Conservation (phyloP, 1,139 yeast genomes). For the Taphrina sp. region DNA sequence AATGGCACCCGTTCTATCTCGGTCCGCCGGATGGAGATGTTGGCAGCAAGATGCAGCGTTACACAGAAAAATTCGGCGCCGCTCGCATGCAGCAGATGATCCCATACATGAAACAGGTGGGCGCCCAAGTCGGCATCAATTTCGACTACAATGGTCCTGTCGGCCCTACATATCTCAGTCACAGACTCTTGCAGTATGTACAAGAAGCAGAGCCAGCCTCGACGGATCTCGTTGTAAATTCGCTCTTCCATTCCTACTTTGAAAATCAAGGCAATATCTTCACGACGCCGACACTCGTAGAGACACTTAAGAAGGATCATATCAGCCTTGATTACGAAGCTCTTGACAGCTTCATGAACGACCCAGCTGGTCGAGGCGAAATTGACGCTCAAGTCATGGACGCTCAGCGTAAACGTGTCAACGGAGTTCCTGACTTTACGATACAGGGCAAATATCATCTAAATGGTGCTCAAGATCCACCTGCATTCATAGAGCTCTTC, state of each 20-base stretch:
- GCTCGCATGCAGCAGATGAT: slow-evolving; percentile 31
- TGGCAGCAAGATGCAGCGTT: slow-evolving; percentile 16
- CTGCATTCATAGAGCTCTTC: slow-evolving; percentile 32
- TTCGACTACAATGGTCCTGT: slow-evolving; percentile 33
- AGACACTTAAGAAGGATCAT: neutral
- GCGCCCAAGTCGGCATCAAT: slow-evolving; percentile 32
- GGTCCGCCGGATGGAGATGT: slow-evolving; percentile 30
- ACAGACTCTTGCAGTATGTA: slow-evolving; percentile 35
- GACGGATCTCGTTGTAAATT: slow-evolving; percentile 35
- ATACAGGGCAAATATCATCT: slow-evolving; percentile 30
- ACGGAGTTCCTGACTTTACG: slow-evolving; percentile 37
- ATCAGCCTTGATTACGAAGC: slow-evolving; percentile 31
- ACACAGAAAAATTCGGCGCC: slow-evolving; percentile 34
- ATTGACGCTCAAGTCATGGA: slow-evolving; percentile 31
- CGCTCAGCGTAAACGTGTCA: slow-evolving; percentile 28
- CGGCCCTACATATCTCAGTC: slow-evolving; percentile 35
- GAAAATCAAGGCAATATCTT: slow-evolving; percentile 34
- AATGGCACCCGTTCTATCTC: slow-evolving; percentile 37
- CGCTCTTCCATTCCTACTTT: slow-evolving; percentile 35
- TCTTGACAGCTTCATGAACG: slow-evolving; percentile 28
- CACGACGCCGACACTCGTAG: slow-evolving; percentile 1
- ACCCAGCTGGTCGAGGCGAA: slow-evolving; percentile 19
- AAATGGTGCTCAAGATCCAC: slow-evolving; percentile 37
- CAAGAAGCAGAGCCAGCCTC: slow-evolving; percentile 28
- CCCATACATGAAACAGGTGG: slow-evolving; percentile 33